Evolutionary conservation across 352 stramenopile species (phyloP), one percentile per base, ranked within the genome.

Genomic region (Phytophthora ramorum): DNA sequence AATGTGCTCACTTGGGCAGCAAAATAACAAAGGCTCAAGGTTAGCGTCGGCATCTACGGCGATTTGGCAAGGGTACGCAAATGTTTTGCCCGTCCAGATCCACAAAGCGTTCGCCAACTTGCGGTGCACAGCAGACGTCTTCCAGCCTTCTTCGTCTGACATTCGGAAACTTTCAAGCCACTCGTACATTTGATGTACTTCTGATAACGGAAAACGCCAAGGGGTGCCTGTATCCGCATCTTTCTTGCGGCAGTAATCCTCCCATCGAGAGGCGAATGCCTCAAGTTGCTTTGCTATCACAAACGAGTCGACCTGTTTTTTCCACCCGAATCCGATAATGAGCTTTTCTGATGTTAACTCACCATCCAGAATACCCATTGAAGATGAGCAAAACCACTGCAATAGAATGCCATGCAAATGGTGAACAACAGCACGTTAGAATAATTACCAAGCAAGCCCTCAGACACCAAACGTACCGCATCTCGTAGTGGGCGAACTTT

Each of bases 1-100:
- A 48, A 92, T 67, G 20, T 81, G 66, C 19, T 90, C 80, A 7
- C 76, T 76, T 20, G 85, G 85, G 13, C 76, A 84, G 45, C 60
- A 61, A 57, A 83, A 91, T 37, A 94, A 61, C 16, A 94, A 62
- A 32, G 84, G 86, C 35, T 91, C 77, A 6, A 94, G 57, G 6
- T 66, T 66, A 30, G 60, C 24, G 9, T 89, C 76, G 5, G 66
- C 65, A 28, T 84, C 54, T 12, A 81, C 57, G 20, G 86, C 86
- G 14, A 94, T 63, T 70, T 90, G 79, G 6, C 71, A 75, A 17
- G 83, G 63, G 2, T 71, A 75, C 10, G 64, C 72, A 75, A 92
- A 93, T 1, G 22, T 30, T 44, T 79, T 85, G 20, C 84, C 82
- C 7, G 84, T 93, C 84, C 86, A 94, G 24, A 94, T 77, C 86